Percentiles rank a stretch among this genome's conserved stretches.
Conservation (phyloP, 345 rosid species). For the Tarenaya hassleriana region DNA sequence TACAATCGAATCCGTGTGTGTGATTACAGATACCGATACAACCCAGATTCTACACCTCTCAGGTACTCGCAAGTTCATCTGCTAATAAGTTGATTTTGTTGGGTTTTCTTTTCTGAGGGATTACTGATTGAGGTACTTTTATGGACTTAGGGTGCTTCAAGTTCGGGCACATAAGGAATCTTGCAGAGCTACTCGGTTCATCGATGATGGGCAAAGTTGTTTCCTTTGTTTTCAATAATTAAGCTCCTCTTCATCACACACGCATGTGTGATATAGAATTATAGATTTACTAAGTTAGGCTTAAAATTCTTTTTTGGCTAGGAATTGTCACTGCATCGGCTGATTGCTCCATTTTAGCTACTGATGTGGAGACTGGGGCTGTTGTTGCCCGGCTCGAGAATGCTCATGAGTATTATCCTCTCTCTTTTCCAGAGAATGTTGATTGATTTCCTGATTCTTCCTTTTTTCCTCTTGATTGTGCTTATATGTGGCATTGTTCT, state of each 20-base stretch:
- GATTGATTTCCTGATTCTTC: not conserved
- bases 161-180: slow-evolving; percentile 56
- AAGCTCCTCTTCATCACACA: not conserved
- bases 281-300: not conserved
- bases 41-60: slow-evolving; percentile 39
- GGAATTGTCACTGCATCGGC: slow-evolving; percentile 72
- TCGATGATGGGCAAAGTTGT: slow-evolving; percentile 55
- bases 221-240: not conserved
- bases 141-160: slow-evolving; percentile 46
- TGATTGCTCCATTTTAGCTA: slow-evolving; percentile 72
- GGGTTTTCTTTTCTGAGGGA: not conserved
- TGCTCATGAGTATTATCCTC: slow-evolving; percentile 65
- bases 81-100: slow-evolving; percentile 7
- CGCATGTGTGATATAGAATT: no score
- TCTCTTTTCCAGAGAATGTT: not conserved
- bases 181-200: slow-evolving; percentile 66
- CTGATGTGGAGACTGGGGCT: slow-evolving; percentile 82
- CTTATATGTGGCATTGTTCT: not conserved
- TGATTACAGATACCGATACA: slow-evolving; percentile 55
- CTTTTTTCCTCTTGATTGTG: not conserved
- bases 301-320: slow-evolving; percentile 15
- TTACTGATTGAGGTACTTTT: not conserved
- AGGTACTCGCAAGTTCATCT: slow-evolving; percentile 32
- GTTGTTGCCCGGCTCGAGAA: slow-evolving; percentile 63
- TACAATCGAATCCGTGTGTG: not conserved